Evolutionary conservation across 306 rosid species (phyloP), one percentile per base, ranked within the genome.

Genomic region (Quercus suber): DNA sequence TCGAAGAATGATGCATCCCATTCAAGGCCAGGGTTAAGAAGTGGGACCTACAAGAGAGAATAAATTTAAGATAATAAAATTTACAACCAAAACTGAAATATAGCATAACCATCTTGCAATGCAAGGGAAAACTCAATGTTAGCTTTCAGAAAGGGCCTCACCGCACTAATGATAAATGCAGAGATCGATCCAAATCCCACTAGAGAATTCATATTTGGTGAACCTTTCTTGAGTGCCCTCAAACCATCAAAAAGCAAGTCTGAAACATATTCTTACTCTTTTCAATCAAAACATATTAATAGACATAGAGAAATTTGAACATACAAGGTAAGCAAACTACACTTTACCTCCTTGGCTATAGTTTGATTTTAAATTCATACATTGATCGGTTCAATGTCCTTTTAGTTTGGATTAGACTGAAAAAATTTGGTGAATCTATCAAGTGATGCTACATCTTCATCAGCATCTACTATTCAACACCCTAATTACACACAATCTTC

Each of bases 1-100:
- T 95, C 99, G 83, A 95, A 95, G 87, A 95, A 95, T 17, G 99
- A 73, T 31, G 98, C 96, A 82, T 90, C 89, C 99, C 99, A 95
- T 70, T 89, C 87, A 74, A 92, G 88, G 73, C 80, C 84, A 2
- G 96, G 96, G 79, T 88, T 89, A 75, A 95, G 92, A 77, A 95
- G 92, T 1, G 99, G 90, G 78, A 95, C 89, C 98, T 95, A 79
- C 82, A 86, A 73, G 77, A 86, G 59, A 64, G 18, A 73, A 59
- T 68, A 33, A 79, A 51, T 74, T 73, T 56, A 14, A 59, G 77
- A 79, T 28, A 74, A 73, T 55, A 76, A 63, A 37, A 41, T 76
- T 76, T 33, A 61, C 28, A 58, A 83, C 51, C 25, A 70, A 73
- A 64, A 75, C 75, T 64, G 63, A 87, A 74, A 63, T 25, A 60